Base-by-base conservation (phyloP, 768 basidiomycete genomes). In the Pulveroboletus ravenelii region DNA sequence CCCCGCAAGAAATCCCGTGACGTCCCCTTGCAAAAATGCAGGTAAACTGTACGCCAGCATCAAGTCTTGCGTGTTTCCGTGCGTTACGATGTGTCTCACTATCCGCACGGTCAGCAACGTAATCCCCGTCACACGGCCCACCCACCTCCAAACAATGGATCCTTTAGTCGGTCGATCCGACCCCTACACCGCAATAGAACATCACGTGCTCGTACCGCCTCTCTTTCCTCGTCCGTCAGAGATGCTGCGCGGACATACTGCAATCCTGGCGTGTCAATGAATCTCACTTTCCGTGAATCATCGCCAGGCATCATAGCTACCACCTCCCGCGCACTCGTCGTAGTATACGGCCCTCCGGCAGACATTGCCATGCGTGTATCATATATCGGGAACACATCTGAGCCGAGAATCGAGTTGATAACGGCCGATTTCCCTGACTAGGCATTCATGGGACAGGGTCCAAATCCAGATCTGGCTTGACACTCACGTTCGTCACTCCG, bases 261-360 rank as follows among this genome's bases (percentile, higher is more conserved):
- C 41, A 93, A 70, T n/a, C 93, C 93, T 30, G 93, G 93, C 0
- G 90, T 95, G 66, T 96, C 93, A 59, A 93, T 82, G 49, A 94
- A 59, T 31, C 78, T 78, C 56, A 93, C 72, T 45, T 71, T 70
- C 54, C 41, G 45, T n/a, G 31, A 41, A 10, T 41, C 54, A 18
- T 71, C 73, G 20, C 75, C 78, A 10, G 72, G 74, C 10, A 72
- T 63, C 45, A 77, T 78, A 3, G 79, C 57, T 3, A 73, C 67
- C 20, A 87, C 74, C 57, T 85, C 83, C 57, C 85, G 84, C 5
- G 86, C 75, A 13, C 75, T 72, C 20, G 85, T 90, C 18, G 93
- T 95, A 1, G 87, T 87, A 32, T 42, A 68, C 9, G 85, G 85
- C 23, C 79, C 78, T 31, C 75, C 75, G 30, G 75, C 75, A 20